Evolutionary conservation across 805 yeast species (phyloP).

Genomic region (Candida incommunis): DNA sequence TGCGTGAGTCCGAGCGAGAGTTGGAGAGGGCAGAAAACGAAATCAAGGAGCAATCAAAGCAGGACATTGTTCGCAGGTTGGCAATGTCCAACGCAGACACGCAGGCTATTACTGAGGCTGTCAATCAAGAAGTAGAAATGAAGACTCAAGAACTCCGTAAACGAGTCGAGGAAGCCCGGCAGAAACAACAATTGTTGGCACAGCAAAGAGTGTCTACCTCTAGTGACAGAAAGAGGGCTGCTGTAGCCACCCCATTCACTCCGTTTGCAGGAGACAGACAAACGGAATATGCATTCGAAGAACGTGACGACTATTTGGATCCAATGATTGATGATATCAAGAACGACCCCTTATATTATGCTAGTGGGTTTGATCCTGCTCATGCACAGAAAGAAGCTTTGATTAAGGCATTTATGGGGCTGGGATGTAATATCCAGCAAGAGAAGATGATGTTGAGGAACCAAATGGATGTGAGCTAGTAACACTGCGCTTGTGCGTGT

Average conservation of each 20-base stretch:
- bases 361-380: conserved; percentile 72
- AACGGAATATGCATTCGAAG: conserved; percentile 33
- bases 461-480: neutral
- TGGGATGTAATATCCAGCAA: conserved; percentile 63
- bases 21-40: conserved; percentile 11
- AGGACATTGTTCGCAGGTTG: conserved; percentile 41
- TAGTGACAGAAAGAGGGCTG: conserved; percentile 17
- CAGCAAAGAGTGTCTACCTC: conserved; percentile 2
- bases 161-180: conserved; percentile 32
- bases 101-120: conserved; percentile 36
- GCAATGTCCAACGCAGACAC: conserved; percentile 30
- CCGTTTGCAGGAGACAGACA: conserved; percentile 89
- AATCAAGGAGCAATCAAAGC: conserved; percentile 29
- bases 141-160: conserved; percentile 52
- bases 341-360: conserved; percentile 52
- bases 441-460: conserved; percentile 27
- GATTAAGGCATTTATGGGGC: conserved; percentile 80
- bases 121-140: conserved; percentile 39
- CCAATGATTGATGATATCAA: conserved; percentile 43
- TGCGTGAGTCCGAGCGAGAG: conserved; percentile 1
- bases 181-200: conserved; percentile 20
- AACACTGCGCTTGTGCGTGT: neutral
- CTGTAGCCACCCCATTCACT: conserved; percentile 53
- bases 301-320: conserved; percentile 40
- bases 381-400: conserved; percentile 61